These are phyloP conservation scores for Saturnispora gosingensis DNA, from an alignment of 805 yeast genomes.

Conservation along the genomic window DNA sequence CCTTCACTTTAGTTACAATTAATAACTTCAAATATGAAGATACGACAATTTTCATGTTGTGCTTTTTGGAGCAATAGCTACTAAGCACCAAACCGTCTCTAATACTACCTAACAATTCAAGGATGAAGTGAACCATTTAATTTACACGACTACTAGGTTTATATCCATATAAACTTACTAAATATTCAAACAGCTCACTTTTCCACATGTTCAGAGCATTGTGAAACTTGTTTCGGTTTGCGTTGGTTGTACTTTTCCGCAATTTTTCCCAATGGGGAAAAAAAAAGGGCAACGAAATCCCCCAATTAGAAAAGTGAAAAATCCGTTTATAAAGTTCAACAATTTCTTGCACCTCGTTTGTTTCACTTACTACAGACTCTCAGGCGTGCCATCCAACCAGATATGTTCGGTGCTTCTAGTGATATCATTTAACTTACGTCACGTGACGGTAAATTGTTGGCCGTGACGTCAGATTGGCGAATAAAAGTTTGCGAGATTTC, in stretches of 20 bases:
- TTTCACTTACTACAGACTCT: background rate
- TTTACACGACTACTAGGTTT: no score
- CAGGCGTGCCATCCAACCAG: background rate
- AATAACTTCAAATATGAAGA: no score
- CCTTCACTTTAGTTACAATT: no score
- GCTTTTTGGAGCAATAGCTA: no score
- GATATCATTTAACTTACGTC: background rate
- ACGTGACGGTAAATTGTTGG: conserved; percentile 2
- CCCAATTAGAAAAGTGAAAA: background rate
- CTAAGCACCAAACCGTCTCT: no score
- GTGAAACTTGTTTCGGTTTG: background rate
- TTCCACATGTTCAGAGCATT: no score
- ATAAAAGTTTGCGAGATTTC: background rate
- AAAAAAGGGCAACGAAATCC: background rate
- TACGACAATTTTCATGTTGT: no score
- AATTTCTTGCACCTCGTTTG: background rate
- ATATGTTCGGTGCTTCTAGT: background rate
- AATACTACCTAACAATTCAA: no score
- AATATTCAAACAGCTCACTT: no score
- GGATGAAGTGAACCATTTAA: no score
- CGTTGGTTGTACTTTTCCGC: background rate
- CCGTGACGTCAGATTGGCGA: conserved; percentile 1
- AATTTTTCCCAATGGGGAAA: background rate
- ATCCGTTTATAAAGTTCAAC: background rate
- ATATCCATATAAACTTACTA: no score